Evolutionary conservation across 805 yeast species (phyloP), one percentile per base, ranked within the genome.

Genomic region (Ogataea sp.): DNA sequence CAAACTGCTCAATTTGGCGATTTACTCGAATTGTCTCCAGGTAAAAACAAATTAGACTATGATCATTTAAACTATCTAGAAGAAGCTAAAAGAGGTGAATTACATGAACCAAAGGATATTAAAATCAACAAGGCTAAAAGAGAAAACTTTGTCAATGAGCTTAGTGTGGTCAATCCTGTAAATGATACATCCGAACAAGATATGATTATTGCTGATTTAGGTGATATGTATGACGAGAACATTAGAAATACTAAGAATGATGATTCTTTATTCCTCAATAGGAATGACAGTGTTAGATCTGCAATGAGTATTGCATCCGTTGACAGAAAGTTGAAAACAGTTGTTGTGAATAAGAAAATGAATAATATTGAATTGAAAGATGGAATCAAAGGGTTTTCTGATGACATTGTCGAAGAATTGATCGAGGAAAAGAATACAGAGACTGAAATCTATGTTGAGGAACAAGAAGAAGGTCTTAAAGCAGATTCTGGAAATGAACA

Each of bases 191-290:
- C 48, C 1, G 53, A 50, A 2, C 46, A 51, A 20, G 67, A 62
- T 18, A 43, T 51, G 25, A 42, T 39, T 6, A 43, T 58, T 32
- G 50, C 51, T 26, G 59, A 54, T 29, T 54, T 63, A 13, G 50
- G 62, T 20, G 58, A 52, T 10, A 31, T 61, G 39, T 62, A 59
- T 46, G 65, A 59, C 28, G 41, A 53, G 2, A 58, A 64, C 42
- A 37, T 61, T 8, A 51, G 63, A 38, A 63, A 64, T 36, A 57
- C 55, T 11, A 38, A 39, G 18, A 41, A 43, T 6, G 46, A 42
- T 5, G 41, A 40, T 3, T 47, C 56, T 6, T 39, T 61, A 21
- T 51, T 49, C 16, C 55, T 67, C 21, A 48, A 45, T 34, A 56
- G 67, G 46, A 40, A 48, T 4, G 47, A 47, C 29, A 53, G 60